These are phyloP conservation scores for Diversispora epigaea DNA, from an alignment of 192 early-diverging fungal genomes.

Conservation along the genomic window DNA sequence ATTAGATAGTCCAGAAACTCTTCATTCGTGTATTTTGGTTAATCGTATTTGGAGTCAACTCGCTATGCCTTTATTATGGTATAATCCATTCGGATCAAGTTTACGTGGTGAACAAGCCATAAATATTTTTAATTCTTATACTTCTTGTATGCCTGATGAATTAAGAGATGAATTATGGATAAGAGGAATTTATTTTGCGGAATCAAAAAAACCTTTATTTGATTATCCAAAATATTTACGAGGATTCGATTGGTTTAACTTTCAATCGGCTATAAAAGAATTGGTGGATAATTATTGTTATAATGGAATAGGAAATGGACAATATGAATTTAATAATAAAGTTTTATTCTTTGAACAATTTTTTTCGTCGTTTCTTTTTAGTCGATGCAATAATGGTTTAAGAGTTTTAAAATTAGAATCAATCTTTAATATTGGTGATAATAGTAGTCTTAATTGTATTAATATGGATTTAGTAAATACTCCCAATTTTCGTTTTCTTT, in stretches of 20 bases:
- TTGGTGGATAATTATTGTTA: not conserved
- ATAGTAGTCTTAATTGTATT: not conserved
- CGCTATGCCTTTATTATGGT: conserved; percentile 8
- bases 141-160: not conserved
- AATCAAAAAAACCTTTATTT: conserved; percentile 7
- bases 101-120: not conserved
- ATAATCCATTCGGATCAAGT: not conserved
- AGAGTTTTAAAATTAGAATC: not conserved
- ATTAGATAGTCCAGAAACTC: not conserved
- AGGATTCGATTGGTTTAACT: conserved; percentile 12
- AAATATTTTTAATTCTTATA: conserved; percentile 1
- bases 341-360: not conserved
- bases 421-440: not conserved
- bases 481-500: not conserved
- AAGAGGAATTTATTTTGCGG: not conserved
- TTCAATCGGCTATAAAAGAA: conserved; percentile 11
- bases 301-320: not conserved
- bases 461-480: not conserved
- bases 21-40: not conserved
- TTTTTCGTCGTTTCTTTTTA: not conserved
- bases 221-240: conserved; percentile 14
- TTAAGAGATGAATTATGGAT: not conserved
- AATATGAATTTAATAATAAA: not conserved
- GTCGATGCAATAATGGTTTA: not conserved
- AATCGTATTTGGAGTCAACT: not conserved